Evolutionary conservation across 73 alveolate genomes (phyloP).

Genomic region (Tetrahymena borealis): DNA sequence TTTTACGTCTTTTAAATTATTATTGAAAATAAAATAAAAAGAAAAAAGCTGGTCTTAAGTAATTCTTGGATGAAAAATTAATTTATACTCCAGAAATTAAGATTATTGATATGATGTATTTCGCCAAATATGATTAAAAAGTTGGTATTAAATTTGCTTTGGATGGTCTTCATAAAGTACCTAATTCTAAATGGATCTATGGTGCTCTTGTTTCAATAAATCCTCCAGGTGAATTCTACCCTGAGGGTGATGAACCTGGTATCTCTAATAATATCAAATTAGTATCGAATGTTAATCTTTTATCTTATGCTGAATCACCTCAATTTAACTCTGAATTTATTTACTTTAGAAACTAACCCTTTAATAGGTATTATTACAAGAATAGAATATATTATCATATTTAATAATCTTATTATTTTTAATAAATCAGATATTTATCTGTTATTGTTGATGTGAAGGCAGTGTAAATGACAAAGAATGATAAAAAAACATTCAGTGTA

Average conservation of each 20-base stretch:
- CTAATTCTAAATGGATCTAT: slow-evolving; percentile 20
- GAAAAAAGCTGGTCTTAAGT: neutral
- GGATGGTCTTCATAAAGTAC: slow-evolving; percentile 53
- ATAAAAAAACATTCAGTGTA: slow-evolving; percentile 50
- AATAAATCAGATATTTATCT: slow-evolving; percentile 11
- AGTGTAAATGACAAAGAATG: slow-evolving; percentile 34
- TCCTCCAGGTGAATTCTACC: slow-evolving; percentile 26
- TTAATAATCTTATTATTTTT: neutral
- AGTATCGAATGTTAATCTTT: slow-evolving; percentile 32
- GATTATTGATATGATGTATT: slow-evolving; percentile 59
- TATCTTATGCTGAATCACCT: slow-evolving; percentile 42
- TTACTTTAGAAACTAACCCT: slow-evolving; percentile 24
- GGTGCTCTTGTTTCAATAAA: slow-evolving; percentile 13
- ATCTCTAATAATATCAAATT: slow-evolving; percentile 18
- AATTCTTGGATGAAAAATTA: slow-evolving; percentile 30
- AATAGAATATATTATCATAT: neutral
- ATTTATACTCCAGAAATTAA: slow-evolving; percentile 25
- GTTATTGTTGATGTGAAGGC: slow-evolving; percentile 40
- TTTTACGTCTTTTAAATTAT: neutral
- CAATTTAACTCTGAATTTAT: slow-evolving; percentile 38
- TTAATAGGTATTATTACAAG: neutral
- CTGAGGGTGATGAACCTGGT: neutral
- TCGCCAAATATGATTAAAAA: slow-evolving; percentile 49
- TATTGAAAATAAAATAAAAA: neutral
- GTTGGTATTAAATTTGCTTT: slow-evolving; percentile 69